These are phyloP conservation scores for Wickerhamiella spandovensis DNA, from an alignment of 805 yeast species.

Conservation along the genomic window DNA sequence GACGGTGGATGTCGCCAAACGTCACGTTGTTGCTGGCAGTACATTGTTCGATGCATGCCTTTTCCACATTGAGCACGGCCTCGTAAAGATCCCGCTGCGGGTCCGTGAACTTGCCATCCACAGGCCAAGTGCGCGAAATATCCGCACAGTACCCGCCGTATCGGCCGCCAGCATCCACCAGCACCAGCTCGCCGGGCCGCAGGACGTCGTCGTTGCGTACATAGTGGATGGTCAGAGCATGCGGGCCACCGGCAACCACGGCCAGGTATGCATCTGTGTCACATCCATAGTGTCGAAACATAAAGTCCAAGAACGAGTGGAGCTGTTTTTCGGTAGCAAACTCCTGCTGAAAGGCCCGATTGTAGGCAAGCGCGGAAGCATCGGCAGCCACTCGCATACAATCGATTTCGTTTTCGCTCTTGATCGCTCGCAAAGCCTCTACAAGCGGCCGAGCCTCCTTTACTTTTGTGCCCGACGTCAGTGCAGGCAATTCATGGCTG, in stretches of 20 bases:
- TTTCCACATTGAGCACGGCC: constrained; percentile 75
- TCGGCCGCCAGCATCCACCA: constrained; percentile 91
- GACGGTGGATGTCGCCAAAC: constrained; percentile 61
- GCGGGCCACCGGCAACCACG: constrained; percentile 88
- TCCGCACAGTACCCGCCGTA: constrained; percentile 92
- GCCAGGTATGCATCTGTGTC: constrained; percentile 85
- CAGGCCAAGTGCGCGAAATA: constrained; percentile 95
- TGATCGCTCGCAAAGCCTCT: constrained; percentile 39
- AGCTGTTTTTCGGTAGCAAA: constrained; percentile 65
- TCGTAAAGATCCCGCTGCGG: constrained; percentile 81
- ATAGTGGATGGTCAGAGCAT: constrained; percentile 85
- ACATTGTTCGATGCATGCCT: constrained; percentile 60
- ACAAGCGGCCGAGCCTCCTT: constrained; percentile 12
- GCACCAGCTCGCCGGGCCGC: constrained; percentile 63
- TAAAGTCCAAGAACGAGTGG: constrained; percentile 67
- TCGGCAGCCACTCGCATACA: constrained; percentile 75
- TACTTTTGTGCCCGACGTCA: constrained; percentile 1
- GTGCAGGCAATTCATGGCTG: constrained; percentile 14
- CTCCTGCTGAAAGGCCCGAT: constrained; percentile 52
- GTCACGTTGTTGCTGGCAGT: constrained; percentile 39
- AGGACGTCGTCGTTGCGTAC: constrained; percentile 81
- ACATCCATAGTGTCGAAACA: constrained; percentile 78
- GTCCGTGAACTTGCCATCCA: constrained; percentile 52
- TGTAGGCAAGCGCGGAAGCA: constrained; percentile 72
- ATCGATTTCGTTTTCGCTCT: constrained; percentile 61